phyloP scores from a whole-genome alignment of 1,139 yeast species.

The Kurtzmaniella natalensis region DNA sequence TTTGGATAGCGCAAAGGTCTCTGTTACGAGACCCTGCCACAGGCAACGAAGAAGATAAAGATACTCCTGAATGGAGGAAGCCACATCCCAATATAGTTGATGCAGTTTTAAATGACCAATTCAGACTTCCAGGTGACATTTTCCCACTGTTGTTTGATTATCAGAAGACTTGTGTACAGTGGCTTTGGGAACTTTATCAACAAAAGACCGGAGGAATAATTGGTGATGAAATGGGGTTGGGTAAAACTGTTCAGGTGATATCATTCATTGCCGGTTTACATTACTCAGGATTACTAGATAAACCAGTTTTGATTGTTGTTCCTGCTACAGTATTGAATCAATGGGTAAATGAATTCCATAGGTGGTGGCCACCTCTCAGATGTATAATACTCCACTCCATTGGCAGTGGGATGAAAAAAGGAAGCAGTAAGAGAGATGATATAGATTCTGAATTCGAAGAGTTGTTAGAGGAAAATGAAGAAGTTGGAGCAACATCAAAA shows the following conservation, averaged over 20 bases:
- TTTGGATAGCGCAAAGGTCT: constrained; percentile 56
- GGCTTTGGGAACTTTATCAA: constrained; percentile 75
- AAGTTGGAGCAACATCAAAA: constrained; percentile 29
- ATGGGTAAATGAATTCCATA: constrained; percentile 93
- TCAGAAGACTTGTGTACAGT: constrained; percentile 87
- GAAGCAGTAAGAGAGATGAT: constrained; percentile 36
- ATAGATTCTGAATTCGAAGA: constrained; percentile 48
- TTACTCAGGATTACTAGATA: constrained; percentile 67
- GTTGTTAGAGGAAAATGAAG: constrained; percentile 43
- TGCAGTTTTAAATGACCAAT: constrained; percentile 64
- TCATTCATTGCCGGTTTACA: constrained; percentile 89
- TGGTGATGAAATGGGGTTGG: constrained; percentile 98
- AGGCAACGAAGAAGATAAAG: constrained; percentile 25
- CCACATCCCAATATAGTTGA: constrained; percentile 80
- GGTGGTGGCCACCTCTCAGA: constrained; percentile 97
- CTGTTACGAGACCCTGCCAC: constrained; percentile 15
- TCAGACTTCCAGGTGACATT: constrained; percentile 84
- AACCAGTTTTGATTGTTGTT: constrained; percentile 84
- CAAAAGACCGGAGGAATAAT: constrained; percentile 92
- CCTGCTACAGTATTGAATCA: constrained; percentile 96
- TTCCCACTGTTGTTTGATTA: constrained; percentile 84
- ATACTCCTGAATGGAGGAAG: constrained; percentile 51
- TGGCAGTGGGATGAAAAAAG: constrained; percentile 74
- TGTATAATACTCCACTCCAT: constrained; percentile 86
- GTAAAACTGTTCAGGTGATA: constrained; percentile 89